Evolutionary conservation across 257 asterid genomes (phyloP).

Genomic region (Fraxinus quadrangulata): DNA sequence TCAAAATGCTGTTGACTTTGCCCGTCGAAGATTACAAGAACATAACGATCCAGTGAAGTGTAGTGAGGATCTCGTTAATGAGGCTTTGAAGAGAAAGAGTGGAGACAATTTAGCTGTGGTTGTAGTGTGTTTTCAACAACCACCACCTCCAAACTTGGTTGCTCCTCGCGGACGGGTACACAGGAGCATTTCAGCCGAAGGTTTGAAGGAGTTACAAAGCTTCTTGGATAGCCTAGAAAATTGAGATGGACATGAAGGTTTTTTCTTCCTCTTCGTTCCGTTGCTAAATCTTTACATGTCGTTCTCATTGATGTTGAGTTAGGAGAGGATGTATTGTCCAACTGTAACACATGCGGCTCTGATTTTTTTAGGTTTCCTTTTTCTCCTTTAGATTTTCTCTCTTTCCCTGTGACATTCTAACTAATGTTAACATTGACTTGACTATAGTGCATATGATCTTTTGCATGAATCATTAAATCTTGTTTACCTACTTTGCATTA

Average conservation of each 20-base stretch:
- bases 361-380: slow-evolving; percentile 6
- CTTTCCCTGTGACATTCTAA: neutral
- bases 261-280: neutral
- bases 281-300: neutral
- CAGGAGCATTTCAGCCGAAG: slow-evolving; percentile 95
- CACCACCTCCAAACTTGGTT: slow-evolving; percentile 71
- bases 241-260: slow-evolving; percentile 39
- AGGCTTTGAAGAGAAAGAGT: slow-evolving; percentile 90
- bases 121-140: slow-evolving; percentile 76
- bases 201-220: slow-evolving; percentile 80
- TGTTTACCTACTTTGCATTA: neutral
- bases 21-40: slow-evolving; percentile 85
- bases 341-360: slow-evolving; percentile 88
- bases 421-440: neutral
- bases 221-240: slow-evolving; percentile 67
- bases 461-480: neutral
- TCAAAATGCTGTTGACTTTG: slow-evolving; percentile 96
- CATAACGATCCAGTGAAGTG: slow-evolving; percentile 84
- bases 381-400: neutral
- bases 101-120: slow-evolving; percentile 85
- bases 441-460: neutral
- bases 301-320: slow-evolving; percentile 34
- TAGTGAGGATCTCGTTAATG: slow-evolving; percentile 79
- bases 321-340: slow-evolving; percentile 60
- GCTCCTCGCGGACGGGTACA: slow-evolving; percentile 85